Conservation (phyloP, 2,329 filamentous ascomycete species). For the Colletotrichum filicis region DNA sequence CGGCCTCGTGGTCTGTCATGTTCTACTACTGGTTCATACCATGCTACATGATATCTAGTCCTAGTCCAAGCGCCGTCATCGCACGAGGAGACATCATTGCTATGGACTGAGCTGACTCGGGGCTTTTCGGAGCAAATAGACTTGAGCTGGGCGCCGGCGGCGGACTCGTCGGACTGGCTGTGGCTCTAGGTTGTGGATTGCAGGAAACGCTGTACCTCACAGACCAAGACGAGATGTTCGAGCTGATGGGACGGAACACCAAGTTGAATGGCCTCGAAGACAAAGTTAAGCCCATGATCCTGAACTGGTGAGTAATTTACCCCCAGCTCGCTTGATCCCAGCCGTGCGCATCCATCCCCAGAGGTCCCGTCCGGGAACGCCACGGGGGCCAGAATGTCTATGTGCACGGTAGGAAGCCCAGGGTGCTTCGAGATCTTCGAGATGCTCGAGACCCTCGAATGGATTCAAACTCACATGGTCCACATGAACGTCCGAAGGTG, state of each 20-base stretch:
- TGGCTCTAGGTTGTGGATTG: constrained; percentile 62
- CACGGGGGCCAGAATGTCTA: not conserved
- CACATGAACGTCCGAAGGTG: not conserved
- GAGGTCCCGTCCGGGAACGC: not conserved
- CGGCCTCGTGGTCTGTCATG: not conserved
- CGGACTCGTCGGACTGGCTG: constrained; percentile 80
- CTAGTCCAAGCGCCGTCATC: not conserved
- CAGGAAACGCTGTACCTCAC: constrained; percentile 75
- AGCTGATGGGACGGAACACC: constrained; percentile 89
- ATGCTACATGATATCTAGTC: not conserved
- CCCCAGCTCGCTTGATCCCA: not conserved
- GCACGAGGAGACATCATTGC: not conserved
- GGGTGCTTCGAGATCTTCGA: not conserved
- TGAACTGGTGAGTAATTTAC: constrained; percentile 77
- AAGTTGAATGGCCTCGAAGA: constrained; percentile 77
- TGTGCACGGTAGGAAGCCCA: not conserved
- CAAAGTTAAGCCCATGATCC: constrained; percentile 73
- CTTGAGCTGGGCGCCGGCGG: constrained; percentile 93
- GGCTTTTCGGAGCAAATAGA: constrained; percentile 56
- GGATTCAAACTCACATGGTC: not conserved
- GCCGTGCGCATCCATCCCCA: constrained; percentile 11
- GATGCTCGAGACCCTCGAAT: not conserved
- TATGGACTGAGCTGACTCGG: constrained; percentile 19
- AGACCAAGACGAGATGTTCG: constrained; percentile 87
- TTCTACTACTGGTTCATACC: not conserved